Conservation (phyloP, 192 early-diverging fungal species). For the Backusella morwellensis region DNA sequence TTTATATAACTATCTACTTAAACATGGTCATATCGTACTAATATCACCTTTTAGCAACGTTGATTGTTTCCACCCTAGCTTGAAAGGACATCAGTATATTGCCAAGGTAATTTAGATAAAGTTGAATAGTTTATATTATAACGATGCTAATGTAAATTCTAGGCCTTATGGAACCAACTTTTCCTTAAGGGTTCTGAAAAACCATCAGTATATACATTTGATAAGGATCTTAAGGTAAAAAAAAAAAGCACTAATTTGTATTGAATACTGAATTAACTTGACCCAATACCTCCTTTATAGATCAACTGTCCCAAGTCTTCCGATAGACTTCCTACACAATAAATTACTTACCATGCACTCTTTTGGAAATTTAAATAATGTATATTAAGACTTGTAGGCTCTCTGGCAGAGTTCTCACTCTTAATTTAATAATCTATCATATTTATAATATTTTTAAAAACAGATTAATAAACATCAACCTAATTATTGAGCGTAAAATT, state of each 20-base stretch:
- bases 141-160: not conserved
- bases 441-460: not conserved
- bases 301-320: not conserved
- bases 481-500: too few relatives aligned
- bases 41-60: conserved; percentile 4
- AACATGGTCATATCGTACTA: not conserved
- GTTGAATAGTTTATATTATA: too few relatives aligned
- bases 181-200: conserved; percentile 11
- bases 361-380: not conserved
- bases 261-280: not conserved
- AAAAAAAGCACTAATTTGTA: not conserved
- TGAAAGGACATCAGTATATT: conserved; percentile 18
- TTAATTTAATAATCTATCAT: not conserved
- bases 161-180: conserved; percentile 23
- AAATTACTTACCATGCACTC: not conserved
- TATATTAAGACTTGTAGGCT: not conserved
- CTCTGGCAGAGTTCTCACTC: not conserved
- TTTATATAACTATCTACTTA: not conserved
- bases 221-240: conserved; percentile 1
- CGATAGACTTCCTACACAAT: not conserved
- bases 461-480: too few relatives aligned
- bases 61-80: conserved; percentile 24
- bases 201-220: not conserved
- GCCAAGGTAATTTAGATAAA: conserved; percentile 5
- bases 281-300: not conserved